A percentile compares a stretch with the other conserved stretches of the same genome.
These are phyloP conservation scores for Populus pruinosa DNA, from an alignment of 345 rosid species.

Conservation along the genomic window DNA sequence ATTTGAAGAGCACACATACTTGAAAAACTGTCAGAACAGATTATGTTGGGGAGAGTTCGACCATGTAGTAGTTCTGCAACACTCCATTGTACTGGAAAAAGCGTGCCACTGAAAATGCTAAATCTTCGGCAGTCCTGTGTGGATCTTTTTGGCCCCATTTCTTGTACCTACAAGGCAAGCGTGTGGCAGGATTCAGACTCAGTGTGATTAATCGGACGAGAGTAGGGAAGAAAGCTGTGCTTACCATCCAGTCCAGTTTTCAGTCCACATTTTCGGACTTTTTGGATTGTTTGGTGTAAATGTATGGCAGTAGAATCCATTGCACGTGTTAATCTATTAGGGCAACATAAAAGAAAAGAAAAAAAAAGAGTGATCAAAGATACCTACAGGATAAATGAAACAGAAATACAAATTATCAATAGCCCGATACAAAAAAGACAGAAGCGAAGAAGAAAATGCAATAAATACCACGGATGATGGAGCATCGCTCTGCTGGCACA, in stretches of 20 bases:
- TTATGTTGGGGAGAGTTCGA: not conserved
- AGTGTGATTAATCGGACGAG: not conserved
- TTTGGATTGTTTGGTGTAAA: slow-evolving; percentile 11
- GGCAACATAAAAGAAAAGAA: too few species aligned
- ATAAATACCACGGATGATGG: slow-evolving; percentile 16
- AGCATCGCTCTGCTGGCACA: slow-evolving; percentile 31
- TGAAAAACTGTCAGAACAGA: not conserved
- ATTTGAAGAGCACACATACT: too few species aligned
- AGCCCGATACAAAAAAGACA: not conserved
- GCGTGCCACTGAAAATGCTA: slow-evolving; percentile 13
- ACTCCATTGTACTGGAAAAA: slow-evolving; percentile 14
- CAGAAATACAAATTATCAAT: too few species aligned
- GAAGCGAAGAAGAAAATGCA: not conserved
- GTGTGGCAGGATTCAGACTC: not conserved
- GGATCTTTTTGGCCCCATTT: slow-evolving; percentile 8
- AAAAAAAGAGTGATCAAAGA: not conserved
- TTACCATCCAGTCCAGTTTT: slow-evolving; percentile 74
- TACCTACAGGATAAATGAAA: too few species aligned
- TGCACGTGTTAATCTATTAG: slow-evolving; percentile 19
- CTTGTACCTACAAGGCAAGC: slow-evolving; percentile 1
- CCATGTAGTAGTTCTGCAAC: slow-evolving; percentile 25
- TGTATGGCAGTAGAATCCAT: slow-evolving; percentile 41
- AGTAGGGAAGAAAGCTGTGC: not conserved
- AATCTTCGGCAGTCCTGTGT: slow-evolving; percentile 19
- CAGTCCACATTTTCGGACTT: slow-evolving; percentile 57